Evolutionary conservation across 1,284 basidiomycete genomes (phyloP).

Genomic region (Malassezia furfur): DNA sequence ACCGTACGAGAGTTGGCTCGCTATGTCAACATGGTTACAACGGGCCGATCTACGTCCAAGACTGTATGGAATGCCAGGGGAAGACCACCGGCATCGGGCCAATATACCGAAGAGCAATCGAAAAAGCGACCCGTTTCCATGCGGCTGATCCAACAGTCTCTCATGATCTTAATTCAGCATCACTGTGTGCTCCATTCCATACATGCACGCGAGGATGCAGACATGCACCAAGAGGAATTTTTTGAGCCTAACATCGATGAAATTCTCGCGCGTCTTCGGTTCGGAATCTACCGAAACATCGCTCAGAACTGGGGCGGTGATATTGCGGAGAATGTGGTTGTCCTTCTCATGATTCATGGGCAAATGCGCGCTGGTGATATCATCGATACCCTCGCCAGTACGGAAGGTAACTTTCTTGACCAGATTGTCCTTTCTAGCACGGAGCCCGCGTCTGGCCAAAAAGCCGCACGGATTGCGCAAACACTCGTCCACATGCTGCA

Average conservation of each 20-base stretch:
- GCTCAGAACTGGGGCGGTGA: constrained; percentile 60
- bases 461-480: neutral
- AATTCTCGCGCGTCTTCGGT: constrained; percentile 45
- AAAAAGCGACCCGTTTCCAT: constrained; percentile 50
- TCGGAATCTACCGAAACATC: constrained; percentile 62
- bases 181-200: constrained; percentile 53
- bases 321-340: constrained; percentile 52
- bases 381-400: constrained; percentile 48
- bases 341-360: constrained; percentile 65
- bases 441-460: neutral
- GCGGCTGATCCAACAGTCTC: constrained; percentile 61
- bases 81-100: too few relatives aligned
- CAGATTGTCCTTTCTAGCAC: neutral
- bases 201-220: constrained; percentile 19
- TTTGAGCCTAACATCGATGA: constrained; percentile 49
- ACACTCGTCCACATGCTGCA: constrained; percentile 7
- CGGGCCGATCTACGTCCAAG: neutral
- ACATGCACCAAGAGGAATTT: constrained; percentile 37
- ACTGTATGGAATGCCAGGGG: neutral
- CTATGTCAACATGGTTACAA: constrained; percentile 25
- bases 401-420: neutral
- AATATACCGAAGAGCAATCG: neutral
- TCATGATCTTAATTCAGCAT: constrained; percentile 81
- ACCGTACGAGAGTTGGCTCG: constrained; percentile 54
- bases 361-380: constrained; percentile 71